Conservation (phyloP, 345 rosid species). For the Isatis tinctoria region DNA sequence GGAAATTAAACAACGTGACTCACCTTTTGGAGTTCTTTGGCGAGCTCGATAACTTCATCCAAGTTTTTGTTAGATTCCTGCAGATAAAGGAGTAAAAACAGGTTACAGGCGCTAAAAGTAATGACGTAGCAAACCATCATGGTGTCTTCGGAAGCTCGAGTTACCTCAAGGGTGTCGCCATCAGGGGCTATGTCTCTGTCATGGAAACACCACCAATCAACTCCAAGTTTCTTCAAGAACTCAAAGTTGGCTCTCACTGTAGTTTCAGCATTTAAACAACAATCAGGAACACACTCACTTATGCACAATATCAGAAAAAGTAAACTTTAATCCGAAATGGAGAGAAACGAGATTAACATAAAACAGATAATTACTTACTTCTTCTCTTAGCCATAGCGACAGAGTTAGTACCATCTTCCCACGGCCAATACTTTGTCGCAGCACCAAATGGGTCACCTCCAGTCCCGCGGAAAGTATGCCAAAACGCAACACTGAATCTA, state of each 20-base stretch:
- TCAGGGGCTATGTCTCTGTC: slow-evolving; percentile 97
- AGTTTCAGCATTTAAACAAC: slow-evolving; percentile 1
- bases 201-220: slow-evolving; percentile 94
- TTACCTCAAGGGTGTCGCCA: slow-evolving; percentile 71
- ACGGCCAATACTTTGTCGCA: slow-evolving; percentile 84
- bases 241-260: slow-evolving; percentile 99
- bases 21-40: slow-evolving; percentile 77
- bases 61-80: slow-evolving; percentile 86
- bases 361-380: slow-evolving; percentile 48
- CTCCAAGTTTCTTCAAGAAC: slow-evolving; percentile 88
- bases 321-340: no score
- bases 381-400: slow-evolving; percentile 93
- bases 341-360: neutral
- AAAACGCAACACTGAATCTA: slow-evolving; percentile 96
- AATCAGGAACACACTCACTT: neutral
- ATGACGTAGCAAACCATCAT: neutral
- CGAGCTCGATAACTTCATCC: slow-evolving; percentile 91
- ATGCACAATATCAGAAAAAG: no score
- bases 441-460: slow-evolving; percentile 94
- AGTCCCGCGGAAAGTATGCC: slow-evolving; percentile 96
- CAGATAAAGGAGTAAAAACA: neutral
- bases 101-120: neutral
- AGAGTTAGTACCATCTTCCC: slow-evolving; percentile 98
- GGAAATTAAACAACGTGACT: slow-evolving; percentile 27
- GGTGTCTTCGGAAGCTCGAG: neutral